phyloP scores from a whole-genome alignment of 2,329 filamentous ascomycete genomes.

The Monascus ruber region DNA sequence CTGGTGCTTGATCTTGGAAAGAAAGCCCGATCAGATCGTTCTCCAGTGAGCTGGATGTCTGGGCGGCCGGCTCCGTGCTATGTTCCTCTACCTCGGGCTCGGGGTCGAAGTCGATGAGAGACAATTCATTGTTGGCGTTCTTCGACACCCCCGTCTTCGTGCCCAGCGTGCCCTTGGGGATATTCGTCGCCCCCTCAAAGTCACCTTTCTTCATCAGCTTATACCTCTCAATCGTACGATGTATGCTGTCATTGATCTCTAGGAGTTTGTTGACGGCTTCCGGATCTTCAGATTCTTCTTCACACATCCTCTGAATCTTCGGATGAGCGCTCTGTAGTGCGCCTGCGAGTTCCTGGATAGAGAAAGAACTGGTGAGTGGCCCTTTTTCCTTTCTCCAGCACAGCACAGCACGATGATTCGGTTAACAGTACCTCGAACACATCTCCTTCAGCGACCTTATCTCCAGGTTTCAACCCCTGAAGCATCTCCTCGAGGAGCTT shows the following conservation, averaged over 20 bases:
- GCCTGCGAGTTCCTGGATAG: conserved; percentile 68
- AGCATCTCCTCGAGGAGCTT: conserved; percentile 85
- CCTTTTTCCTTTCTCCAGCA: not conserved
- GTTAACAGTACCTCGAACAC: conserved; percentile 47
- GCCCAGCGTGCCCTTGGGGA: conserved; percentile 69
- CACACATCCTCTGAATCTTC: conserved; percentile 99
- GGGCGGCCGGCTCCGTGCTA: conserved; percentile 34
- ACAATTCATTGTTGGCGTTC: conserved; percentile 66
- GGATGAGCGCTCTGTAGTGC: conserved; percentile 87
- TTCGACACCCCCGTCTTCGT: conserved; percentile 54
- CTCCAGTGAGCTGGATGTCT: conserved; percentile 58
- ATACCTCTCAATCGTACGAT: conserved; percentile 89
- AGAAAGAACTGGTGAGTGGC: conserved; percentile 2
- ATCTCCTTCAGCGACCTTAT: conserved; percentile 60
- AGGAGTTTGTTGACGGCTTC: conserved; percentile 91
- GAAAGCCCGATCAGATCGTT: conserved; percentile 86
- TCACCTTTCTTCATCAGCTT: conserved; percentile 95
- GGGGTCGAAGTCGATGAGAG: conserved; percentile 77
- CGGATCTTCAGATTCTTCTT: conserved; percentile 93
- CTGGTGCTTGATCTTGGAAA: conserved; percentile 59
- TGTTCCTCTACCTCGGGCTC: conserved; percentile 40
- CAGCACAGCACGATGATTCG: not conserved
- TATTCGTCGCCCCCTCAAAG: conserved; percentile 66
- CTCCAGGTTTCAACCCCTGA: conserved; percentile 69
- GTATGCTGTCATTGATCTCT: conserved; percentile 98